Evolutionary conservation across 257 asterid species (phyloP).

Genomic region (Ilex asprella): DNA sequence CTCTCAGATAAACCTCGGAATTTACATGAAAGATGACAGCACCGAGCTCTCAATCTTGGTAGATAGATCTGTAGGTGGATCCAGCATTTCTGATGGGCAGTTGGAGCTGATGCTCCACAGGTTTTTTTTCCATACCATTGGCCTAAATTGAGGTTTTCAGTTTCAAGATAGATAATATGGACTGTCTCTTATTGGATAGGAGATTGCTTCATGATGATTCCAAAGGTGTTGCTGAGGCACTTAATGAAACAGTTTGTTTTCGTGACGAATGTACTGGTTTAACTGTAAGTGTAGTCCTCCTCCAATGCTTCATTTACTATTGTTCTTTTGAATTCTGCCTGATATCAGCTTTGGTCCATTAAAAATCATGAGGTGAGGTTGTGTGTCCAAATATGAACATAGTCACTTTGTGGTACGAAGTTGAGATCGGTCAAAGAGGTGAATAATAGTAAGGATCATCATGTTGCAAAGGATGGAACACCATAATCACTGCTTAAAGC

Average conservation of each 20-base stretch:
- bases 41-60: conserved; percentile 86
- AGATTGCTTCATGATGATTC: conserved; percentile 81
- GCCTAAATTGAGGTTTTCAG: too few species aligned
- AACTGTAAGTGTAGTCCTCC: conserved; percentile 46
- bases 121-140: conserved; percentile 22
- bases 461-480: too few species aligned
- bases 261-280: conserved; percentile 53
- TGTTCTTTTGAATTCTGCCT: neutral
- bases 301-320: neutral
- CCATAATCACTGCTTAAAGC: too few species aligned
- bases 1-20: conserved; percentile 86
- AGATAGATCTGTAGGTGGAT: conserved; percentile 94
- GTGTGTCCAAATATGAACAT: too few species aligned
- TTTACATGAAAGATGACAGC: conserved; percentile 63
- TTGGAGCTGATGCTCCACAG: conserved; percentile 93
- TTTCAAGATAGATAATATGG: neutral
- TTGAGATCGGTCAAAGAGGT: too few species aligned
- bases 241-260: conserved; percentile 76
- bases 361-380: too few species aligned
- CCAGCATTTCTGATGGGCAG: conserved; percentile 80
- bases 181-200: conserved; percentile 42
- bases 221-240: conserved; percentile 87
- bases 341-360: too few species aligned
- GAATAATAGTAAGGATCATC: too few species aligned
- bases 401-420: too few species aligned